phyloP scores from a whole-genome alignment of 2,329 filamentous ascomycete genomes.

The Aspergillus sp. region DNA sequence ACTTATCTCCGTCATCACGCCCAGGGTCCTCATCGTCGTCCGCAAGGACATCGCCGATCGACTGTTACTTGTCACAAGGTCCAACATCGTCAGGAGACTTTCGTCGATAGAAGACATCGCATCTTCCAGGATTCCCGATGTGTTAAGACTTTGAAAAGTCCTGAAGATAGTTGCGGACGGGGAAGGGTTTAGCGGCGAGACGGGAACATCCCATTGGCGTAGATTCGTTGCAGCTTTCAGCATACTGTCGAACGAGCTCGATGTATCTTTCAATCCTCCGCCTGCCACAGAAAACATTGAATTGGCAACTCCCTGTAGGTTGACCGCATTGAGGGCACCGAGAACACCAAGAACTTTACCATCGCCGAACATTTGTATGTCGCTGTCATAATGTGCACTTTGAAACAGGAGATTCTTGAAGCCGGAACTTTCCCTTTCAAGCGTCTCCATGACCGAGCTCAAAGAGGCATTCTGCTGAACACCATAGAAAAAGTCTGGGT shows the following conservation, averaged over 20 bases:
- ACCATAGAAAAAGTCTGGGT: conserved; percentile 95
- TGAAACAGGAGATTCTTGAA: conserved; percentile 85
- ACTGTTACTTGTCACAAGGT: conserved; percentile 32
- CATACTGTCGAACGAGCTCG: conserved; percentile 64
- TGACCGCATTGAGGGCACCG: conserved; percentile 73
- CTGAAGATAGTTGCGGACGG: conserved; percentile 72
- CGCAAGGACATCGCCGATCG: conserved; percentile 47
- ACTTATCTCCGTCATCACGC: conserved; percentile 75
- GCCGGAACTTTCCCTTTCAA: conserved; percentile 88
- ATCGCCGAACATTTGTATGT: conserved; percentile 61
- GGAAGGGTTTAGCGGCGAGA: conserved; percentile 60
- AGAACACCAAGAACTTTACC: conserved; percentile 68
- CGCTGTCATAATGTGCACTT: conserved; percentile 84
- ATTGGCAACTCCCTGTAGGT: conserved; percentile 81
- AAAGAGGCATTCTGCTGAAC: conserved; percentile 75
- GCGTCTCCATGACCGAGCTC: conserved; percentile 70
- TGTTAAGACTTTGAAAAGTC: conserved; percentile 74
- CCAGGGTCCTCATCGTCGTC: conserved; percentile 61
- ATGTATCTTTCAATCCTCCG: conserved; percentile 49
- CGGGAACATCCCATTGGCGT: conserved; percentile 88
- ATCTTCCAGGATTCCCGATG: conserved; percentile 55
- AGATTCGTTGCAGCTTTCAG: conserved; percentile 77
- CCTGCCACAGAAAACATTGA: conserved; percentile 67
- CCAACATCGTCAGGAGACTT: conserved; percentile 52
- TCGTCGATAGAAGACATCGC: conserved; percentile 61